Percentiles rank a stretch among this genome's conserved stretches.
These are phyloP conservation scores for Metschnikowia rubicola DNA, from an alignment of 805 yeast species.

Conservation along the genomic window DNA sequence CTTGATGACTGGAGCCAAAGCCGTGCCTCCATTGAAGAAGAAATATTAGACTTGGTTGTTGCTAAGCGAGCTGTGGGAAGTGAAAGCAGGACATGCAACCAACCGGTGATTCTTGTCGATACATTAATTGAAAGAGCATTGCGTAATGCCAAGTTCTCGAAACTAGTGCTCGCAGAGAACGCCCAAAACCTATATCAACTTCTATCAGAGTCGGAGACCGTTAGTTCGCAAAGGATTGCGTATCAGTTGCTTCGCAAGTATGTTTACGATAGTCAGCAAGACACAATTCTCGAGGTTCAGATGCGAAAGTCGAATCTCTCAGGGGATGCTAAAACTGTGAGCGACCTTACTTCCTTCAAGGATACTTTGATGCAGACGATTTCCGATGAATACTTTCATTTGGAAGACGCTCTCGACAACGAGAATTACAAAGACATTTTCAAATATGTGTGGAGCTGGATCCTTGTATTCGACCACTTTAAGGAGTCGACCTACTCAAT, in stretches of 20 bases:
- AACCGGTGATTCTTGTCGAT: conserved; percentile 25
- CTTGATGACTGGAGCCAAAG: conserved; percentile 28
- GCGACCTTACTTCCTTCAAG: conserved; percentile 30
- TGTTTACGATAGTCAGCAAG: conserved; percentile 51
- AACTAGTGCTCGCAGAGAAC: conserved; percentile 26
- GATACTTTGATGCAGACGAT: conserved; percentile 33
- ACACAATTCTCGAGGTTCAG: conserved; percentile 59
- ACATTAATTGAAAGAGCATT: conserved; percentile 26
- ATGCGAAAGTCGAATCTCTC: conserved; percentile 39
- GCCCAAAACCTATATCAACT: conserved; percentile 35
- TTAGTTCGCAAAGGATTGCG: conserved; percentile 42
- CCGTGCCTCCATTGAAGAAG: conserved; percentile 35
- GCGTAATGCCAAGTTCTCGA: conserved; percentile 26
- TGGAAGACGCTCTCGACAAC: conserved; percentile 5
- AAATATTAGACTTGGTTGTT: conserved; percentile 42
- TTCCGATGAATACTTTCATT: conserved; percentile 27
- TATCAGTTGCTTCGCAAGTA: conserved; percentile 36
- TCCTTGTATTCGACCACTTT: conserved; percentile 57
- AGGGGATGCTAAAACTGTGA: not conserved
- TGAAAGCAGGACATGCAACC: not conserved
- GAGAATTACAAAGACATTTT: conserved; percentile 21
- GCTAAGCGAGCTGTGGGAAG: conserved; percentile 20
- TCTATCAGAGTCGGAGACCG: conserved; percentile 19
- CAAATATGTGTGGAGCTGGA: conserved; percentile 67
- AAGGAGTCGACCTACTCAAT: conserved; percentile 61